Conservation (phyloP, 495 filamentous ascomycete genomes). For the Penicillium waksmanii region DNA sequence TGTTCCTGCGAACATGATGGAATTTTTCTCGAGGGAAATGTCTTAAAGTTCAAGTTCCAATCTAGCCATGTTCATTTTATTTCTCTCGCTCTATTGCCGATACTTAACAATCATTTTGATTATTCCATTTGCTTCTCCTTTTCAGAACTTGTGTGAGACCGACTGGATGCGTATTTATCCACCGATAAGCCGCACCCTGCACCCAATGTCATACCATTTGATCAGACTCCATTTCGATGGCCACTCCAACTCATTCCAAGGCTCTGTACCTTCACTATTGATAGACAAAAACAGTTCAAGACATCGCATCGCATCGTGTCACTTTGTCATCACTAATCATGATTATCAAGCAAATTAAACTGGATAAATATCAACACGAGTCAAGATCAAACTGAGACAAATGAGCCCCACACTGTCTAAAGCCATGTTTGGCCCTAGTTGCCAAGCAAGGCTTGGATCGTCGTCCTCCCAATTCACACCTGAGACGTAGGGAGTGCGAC, state of each 20-base stretch:
- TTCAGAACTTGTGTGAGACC: background rate
- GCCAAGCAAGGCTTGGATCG: constrained; percentile 3
- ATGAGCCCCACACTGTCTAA: constrained; percentile 9
- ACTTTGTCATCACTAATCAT: background rate
- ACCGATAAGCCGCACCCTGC: background rate
- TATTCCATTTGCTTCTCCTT: background rate
- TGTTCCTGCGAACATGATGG: too few relatives aligned
- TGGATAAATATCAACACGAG: background rate
- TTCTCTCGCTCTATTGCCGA: too few relatives aligned
- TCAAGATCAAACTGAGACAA: constrained; percentile 13
- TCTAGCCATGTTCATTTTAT: too few relatives aligned
- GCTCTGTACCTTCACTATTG: background rate
- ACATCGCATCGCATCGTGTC: background rate
- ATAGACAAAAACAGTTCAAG: background rate
- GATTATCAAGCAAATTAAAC: background rate
- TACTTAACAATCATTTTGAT: too few relatives aligned
- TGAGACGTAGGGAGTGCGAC: constrained; percentile 7
- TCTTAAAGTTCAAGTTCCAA: too few relatives aligned
- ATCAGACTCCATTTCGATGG: background rate
- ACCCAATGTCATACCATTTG: background rate
- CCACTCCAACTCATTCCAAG: background rate
- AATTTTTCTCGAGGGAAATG: background rate
- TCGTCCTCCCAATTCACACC: background rate
- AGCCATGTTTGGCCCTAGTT: background rate
- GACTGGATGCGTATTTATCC: background rate